Percentiles rank a stretch among this genome's conserved stretches.
Conservation (phyloP, 768 basidiomycete genomes). For the Harrya chromipes region DNA sequence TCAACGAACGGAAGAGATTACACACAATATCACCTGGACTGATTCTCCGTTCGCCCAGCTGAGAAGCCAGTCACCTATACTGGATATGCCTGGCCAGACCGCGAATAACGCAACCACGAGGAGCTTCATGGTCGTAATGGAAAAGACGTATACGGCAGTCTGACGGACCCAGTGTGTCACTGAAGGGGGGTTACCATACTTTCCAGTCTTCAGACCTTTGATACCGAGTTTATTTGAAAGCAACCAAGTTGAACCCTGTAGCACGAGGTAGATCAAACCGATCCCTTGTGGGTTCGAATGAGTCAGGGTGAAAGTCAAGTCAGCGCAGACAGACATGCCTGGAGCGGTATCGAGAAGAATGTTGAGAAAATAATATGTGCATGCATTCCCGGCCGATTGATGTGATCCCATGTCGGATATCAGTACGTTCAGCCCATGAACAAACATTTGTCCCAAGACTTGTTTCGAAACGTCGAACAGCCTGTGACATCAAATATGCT, state of each 20-base stretch:
- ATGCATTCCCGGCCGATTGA: conserved; percentile 75
- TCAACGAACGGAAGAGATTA: conserved; percentile 13
- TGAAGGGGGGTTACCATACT: conserved; percentile 85
- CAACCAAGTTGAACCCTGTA: conserved; percentile 61
- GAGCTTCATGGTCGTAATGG: conserved; percentile 87
- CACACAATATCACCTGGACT: conserved; percentile 79
- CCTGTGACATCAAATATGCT: conserved; percentile 41
- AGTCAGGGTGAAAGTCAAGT: conserved; percentile 6
- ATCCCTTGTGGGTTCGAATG: conserved; percentile 50
- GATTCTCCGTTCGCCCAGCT: conserved; percentile 71
- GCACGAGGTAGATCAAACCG: conserved; percentile 70
- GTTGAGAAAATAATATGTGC: conserved; percentile 89
- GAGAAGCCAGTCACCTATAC: conserved; percentile 83
- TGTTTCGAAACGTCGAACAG: conserved; percentile 94
- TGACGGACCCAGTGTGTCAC: conserved; percentile 71
- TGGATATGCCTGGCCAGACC: conserved; percentile 65
- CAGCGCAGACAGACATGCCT: conserved; percentile 47
- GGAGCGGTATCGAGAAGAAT: conserved; percentile 75
- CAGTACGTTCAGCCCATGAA: conserved; percentile 75
- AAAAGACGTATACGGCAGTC: conserved; percentile 76
- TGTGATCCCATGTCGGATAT: conserved; percentile 76
- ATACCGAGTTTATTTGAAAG: conserved; percentile 61
- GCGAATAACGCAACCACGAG: conserved; percentile 76
- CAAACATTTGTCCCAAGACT: conserved; percentile 78
- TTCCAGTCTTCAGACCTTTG: conserved; percentile 80